These are phyloP conservation scores for Candida endomychidarum DNA, from an alignment of 805 yeast species.

Conservation along the genomic window DNA sequence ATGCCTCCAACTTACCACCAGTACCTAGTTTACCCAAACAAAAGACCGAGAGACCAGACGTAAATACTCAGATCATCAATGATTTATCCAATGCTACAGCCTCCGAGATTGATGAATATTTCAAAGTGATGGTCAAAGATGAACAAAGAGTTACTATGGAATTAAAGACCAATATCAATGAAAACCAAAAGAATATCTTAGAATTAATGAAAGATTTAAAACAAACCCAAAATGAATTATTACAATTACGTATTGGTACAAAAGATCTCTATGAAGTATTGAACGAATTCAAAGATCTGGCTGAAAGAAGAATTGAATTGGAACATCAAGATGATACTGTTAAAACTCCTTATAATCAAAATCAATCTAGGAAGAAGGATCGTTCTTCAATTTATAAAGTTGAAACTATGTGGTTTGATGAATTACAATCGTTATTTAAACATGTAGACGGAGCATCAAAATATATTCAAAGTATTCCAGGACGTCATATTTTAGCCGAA, in stretches of 20 bases:
- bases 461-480: conserved; percentile 68
- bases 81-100: conserved; percentile 68
- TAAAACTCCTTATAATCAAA: conserved; percentile 18
- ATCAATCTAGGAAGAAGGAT: conserved; percentile 38
- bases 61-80: conserved; percentile 20
- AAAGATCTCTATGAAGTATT: conserved; percentile 60
- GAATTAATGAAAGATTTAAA: conserved; percentile 60
- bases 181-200: conserved; percentile 61
- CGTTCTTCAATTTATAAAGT: conserved; percentile 69
- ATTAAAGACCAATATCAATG: conserved; percentile 57
- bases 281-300: conserved; percentile 57
- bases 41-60: conserved; percentile 1
- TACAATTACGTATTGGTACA: conserved; percentile 58
- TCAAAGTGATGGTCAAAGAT: conserved; percentile 51
- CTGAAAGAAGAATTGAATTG: conserved; percentile 53
- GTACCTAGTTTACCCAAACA: conserved; percentile 22
- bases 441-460: conserved; percentile 93
- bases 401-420: conserved; percentile 79
- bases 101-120: conserved; percentile 67
- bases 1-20: conserved; percentile 30
- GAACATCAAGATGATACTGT: conserved; percentile 27
- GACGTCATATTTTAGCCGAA: conserved; percentile 77
- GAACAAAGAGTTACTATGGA: conserved; percentile 53
- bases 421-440: conserved; percentile 65
- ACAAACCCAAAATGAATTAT: conserved; percentile 63